Evolutionary conservation across 805 yeast species (phyloP), one percentile per base, ranked within the genome.

Genomic region (Candida chilensis): DNA sequence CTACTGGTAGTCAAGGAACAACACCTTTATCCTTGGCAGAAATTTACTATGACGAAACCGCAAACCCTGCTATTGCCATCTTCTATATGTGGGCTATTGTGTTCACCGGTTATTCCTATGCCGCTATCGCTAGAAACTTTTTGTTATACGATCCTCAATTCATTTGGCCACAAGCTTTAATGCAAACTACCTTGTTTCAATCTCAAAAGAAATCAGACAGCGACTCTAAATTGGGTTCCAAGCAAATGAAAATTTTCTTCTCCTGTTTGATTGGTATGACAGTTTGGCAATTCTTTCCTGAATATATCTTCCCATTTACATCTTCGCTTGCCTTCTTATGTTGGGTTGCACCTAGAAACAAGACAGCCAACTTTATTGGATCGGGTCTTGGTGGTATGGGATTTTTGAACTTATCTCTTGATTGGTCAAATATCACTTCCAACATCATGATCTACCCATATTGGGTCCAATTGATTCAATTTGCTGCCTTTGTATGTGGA

Each of bases 331-430:
- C 75, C 0, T 39, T 67, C 3, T 45, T 69, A 13, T 69, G 74
- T 38, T 69, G 67, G 60, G 47, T 66, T 30, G 68, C 71, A 0
- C 74, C 75, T 0, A 31, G 48, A 17, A 68, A 57, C 37, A 37
- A 42, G 7, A 48, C 48, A 1, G 37, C 60, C 9, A 67, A 66
- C 32, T 69, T 69, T 35, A 39, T 67, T 8, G 74, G 74, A 4
- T 60, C 70, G 11, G 74, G 74, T 0, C 39, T 69, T 29, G 74
- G 74, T 3, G 74, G 74, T 1, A 56, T 67, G 57, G 74, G 74
- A 5, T 44, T 69, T 19, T 42, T 68, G 33, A 69, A 69, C 36
- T 45, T 68, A 15, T 51, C 73, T 1, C 48, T 69, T 19, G 74
- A 69, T 36, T 69, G 75, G 74, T 64, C 73, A 31, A 69, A 69